Evolutionary conservation across 345 rosid genomes (phyloP).

Genomic region (Citropsis articulata): DNA sequence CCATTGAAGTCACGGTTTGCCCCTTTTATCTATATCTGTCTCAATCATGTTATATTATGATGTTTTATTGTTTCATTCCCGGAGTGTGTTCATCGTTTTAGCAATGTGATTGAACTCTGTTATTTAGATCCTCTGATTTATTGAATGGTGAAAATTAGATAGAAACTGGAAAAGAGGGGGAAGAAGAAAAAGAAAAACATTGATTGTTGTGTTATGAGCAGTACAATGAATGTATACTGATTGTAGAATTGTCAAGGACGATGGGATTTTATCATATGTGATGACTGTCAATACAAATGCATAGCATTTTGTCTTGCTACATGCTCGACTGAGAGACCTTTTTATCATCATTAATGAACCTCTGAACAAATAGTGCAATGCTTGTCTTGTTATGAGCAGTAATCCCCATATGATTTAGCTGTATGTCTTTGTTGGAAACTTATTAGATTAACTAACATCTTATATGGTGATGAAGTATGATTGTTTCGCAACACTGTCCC

Average conservation of each 20-base stretch:
- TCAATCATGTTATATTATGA: background rate
- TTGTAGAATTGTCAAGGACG: too few species aligned
- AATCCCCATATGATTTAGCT: background rate
- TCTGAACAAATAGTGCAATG: background rate
- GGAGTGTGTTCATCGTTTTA: background rate
- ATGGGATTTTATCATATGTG: background rate
- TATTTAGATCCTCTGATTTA: background rate
- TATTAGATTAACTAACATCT: background rate
- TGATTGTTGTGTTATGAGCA: background rate
- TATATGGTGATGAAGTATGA: too few species aligned
- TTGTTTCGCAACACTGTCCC: background rate
- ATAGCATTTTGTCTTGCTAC: background rate
- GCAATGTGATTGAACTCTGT: background rate
- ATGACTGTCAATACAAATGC: background rate
- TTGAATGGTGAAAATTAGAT: background rate
- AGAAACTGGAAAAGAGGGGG: too few species aligned
- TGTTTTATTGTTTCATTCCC: background rate
- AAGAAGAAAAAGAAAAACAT: too few species aligned
- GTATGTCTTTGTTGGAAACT: background rate
- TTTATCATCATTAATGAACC: background rate
- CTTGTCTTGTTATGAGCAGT: background rate
- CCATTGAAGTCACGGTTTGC: conserved; percentile 24
- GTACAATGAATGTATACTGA: background rate
- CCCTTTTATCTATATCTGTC: conserved; percentile 14
- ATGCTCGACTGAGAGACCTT: background rate